Evolutionary conservation across 1,284 basidiomycete genomes (phyloP), one percentile per base, ranked within the genome.

Genomic region (Naganishia cerealis): DNA sequence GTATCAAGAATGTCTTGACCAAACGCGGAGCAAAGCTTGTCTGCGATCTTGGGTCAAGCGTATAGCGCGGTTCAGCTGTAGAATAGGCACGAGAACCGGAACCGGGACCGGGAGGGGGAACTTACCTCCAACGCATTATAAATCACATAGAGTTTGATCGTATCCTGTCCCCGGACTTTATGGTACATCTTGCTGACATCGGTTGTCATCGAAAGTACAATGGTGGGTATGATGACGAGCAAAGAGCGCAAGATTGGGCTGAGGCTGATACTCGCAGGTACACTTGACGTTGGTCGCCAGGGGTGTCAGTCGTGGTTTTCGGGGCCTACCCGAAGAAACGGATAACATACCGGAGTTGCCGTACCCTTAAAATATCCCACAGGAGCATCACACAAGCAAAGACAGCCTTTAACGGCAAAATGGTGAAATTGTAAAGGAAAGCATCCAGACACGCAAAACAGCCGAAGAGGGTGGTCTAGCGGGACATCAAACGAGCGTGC

Each of bases 101-200:
- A 33, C n/a, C n/a, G n/a, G 43, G 56, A 21, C 1, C 15, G 16
- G 29, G 16, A 43, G 5, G 67, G 38, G 7, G 2, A 26, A 74
- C 79, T 62, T 43, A 93, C 93, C 85, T 96, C 94, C 16, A 97
- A 84, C 10, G 93, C 95, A 79, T 98, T 99, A 83, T 98, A 99
- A 70, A 99, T 97, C 71, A 99, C 96, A 82, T 98, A 98, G 66
- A 99, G 83, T 82, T 99, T 99, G 83, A 99, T 94, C 2, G 92
- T 95, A 75, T 97, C 94, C 81, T 99, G 96, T 0, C 95, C 96
- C n/a, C 96, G 88, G 63, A 99, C 97, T 21, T 90, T 91, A 77
- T 99, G 96, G 75, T 99, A 99, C 79, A 99, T 96, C 82, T 96
- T 96, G 82, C 93, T 96, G 13, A 94, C 91, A 77, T 99, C 95